Evolutionary conservation across 2,329 filamentous ascomycete genomes (phyloP).

Genomic region (Ophiocordyceps camponoti-saundersi): DNA sequence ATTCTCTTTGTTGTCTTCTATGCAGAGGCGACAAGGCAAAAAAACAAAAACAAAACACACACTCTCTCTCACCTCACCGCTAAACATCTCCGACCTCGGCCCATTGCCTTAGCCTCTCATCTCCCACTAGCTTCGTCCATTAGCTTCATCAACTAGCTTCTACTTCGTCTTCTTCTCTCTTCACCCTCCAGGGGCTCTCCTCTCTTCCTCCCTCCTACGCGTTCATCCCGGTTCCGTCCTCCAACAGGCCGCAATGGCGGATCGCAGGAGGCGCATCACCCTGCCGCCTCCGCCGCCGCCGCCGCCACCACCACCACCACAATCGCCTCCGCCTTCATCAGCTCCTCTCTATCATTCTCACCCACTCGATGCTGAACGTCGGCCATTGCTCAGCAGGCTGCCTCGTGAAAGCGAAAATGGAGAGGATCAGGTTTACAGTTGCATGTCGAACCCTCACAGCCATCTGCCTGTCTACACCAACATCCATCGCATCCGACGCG

Average conservation of each 20-base stretch:
- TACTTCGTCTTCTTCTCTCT: background rate
- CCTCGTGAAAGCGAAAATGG: constrained; percentile 1
- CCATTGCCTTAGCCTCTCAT: too few species aligned
- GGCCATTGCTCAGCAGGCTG: constrained; percentile 16
- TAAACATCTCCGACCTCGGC: too few species aligned
- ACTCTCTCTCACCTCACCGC: too few species aligned
- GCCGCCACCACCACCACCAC: background rate
- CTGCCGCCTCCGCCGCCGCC: constrained; percentile 8
- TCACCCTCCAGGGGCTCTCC: background rate
- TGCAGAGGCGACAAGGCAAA: too few species aligned
- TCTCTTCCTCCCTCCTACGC: background rate
- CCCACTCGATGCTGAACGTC: constrained; percentile 12
- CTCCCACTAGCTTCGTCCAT: too few species aligned
- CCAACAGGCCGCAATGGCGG: constrained; percentile 4
- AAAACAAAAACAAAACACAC: too few species aligned
- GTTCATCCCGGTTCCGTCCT: background rate
- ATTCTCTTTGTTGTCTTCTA: too few species aligned
- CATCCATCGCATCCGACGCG: constrained; percentile 53
- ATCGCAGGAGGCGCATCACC: constrained; percentile 13
- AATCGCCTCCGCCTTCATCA: background rate
- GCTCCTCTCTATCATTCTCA: background rate
- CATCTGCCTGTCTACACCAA: constrained; percentile 59
- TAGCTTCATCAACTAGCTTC: too few species aligned
- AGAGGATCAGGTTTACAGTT: constrained; percentile 28
- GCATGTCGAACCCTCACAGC: constrained; percentile 38